A percentile compares a stretch with the other conserved stretches of the same genome.
Evolutionary conservation across 116 monocot species (phyloP).

Genomic region (Phalaenopsis hybrid): DNA sequence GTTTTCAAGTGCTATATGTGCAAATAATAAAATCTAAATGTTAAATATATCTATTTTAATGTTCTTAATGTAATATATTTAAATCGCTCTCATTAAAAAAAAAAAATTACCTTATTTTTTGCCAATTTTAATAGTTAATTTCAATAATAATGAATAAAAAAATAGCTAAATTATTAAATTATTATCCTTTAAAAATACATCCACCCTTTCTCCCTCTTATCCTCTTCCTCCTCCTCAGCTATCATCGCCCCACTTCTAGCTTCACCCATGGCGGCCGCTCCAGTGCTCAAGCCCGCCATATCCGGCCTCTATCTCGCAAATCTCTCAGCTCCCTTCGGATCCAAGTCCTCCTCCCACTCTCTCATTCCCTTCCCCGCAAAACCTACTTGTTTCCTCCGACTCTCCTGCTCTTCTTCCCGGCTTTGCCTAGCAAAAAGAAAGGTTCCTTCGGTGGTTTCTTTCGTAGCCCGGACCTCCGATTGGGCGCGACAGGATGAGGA

Average conservation of each 20-base stretch:
- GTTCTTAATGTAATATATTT: no score
- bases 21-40: no score
- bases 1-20: no score
- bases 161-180: no score
- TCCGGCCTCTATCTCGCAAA: constrained; percentile 14
- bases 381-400: constrained; percentile 13
- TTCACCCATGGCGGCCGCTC: constrained; percentile 10
- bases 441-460: constrained; percentile 12
- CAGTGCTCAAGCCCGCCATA: constrained; percentile 9
- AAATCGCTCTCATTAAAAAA: no score
- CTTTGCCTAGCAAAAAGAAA: constrained; percentile 11
- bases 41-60: no score
- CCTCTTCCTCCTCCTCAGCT: background rate
- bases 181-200: background rate
- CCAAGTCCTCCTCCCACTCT: background rate
- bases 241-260: background rate
- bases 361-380: constrained; percentile 13
- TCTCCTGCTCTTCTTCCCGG: constrained; percentile 1
- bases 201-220: background rate
- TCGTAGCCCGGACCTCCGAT: constrained; percentile 48
- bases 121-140: no score
- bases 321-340: constrained; percentile 6
- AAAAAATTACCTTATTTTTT: no score
- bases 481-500: constrained; percentile 38
- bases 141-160: no score